phyloP scores from a whole-genome alignment of 371 early-diverging fungal genomes.

The Lichtheimia corymbifera region DNA sequence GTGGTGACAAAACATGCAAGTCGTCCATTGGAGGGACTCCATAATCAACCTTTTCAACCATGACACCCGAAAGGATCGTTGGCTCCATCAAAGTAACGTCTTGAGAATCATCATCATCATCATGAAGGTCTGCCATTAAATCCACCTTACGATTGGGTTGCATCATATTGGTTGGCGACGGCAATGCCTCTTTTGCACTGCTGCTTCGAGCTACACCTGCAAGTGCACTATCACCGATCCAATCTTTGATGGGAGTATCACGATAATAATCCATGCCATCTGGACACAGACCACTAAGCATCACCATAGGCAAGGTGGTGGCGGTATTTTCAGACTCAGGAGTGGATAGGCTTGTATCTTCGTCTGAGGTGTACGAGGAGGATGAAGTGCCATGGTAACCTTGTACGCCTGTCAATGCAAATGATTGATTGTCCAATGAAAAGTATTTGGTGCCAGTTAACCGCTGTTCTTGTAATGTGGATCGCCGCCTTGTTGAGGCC shows the following conservation, averaged over 20 bases:
- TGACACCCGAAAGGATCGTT: too few species aligned
- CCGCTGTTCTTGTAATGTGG: not conserved
- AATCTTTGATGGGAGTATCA: slow-evolving; percentile 9
- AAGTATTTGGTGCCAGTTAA: slow-evolving; percentile 16
- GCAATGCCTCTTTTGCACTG: too few species aligned
- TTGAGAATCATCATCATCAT: too few species aligned
- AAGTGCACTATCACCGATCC: slow-evolving; percentile 4
- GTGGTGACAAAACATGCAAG: too few species aligned
- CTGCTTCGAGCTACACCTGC: not conserved
- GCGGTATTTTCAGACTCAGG: not conserved
- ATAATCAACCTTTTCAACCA: too few species aligned
- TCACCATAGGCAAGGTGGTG: not conserved
- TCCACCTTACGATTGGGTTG: too few species aligned
- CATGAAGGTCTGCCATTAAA: too few species aligned
- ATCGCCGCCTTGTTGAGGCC: not conserved
- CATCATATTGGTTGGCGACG: too few species aligned
- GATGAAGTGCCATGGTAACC: slow-evolving; percentile 4
- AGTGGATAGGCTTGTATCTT: not conserved
- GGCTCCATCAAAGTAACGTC: too few species aligned
- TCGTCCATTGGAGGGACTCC: too few species aligned
- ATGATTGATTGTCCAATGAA: not conserved
- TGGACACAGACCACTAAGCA: slow-evolving; percentile 8
- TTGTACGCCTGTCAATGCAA: slow-evolving; percentile 16
- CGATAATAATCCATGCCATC: slow-evolving; percentile 14
- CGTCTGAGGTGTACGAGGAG: not conserved